Evolutionary conservation across 306 rosid genomes (phyloP), one percentile per base, ranked within the genome.

Genomic region (Betula pendula): DNA sequence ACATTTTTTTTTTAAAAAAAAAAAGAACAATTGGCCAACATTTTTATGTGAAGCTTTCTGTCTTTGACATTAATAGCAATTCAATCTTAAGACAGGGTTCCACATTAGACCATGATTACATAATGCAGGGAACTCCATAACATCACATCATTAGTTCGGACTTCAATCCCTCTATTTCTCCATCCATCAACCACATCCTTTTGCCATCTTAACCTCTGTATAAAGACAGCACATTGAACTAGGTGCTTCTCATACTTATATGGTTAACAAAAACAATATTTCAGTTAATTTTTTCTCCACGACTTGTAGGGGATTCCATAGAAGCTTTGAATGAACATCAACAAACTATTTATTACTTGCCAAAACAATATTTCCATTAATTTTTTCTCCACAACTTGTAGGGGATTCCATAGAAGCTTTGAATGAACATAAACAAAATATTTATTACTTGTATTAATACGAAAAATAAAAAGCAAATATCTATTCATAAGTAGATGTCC

Each of bases 1-100:
- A 72, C 70, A 48, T n/a, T n/a, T n/a, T n/a, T n/a, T n/a, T n/a
- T n/a, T n/a, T 63, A 78, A 77, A 58, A 51, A 75, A 33, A 33
- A 19, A 10, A 56, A 20, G 68, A 15, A 55, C 29, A 65, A 14
- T 1, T 31, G 70, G n/a, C 14, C 8, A 38, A 10, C 70, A 48
- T 69, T 47, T 65, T 60, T 22, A 75, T 29, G 51, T 42, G 31
- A 42, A 68, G 53, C 35, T 63, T 52, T 62, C 47, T 73, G 55
- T 68, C 65, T 44, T 56, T 15, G 29, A 43, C 16, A 68, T 11
- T 44, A 65, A 70, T 31, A 72, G 67, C 48, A 80, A 56, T 51
- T 68, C 66, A 76, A 76, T 72, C 40, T 62, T 68, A 47, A 76
- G 48, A 76, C 76, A 55, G 27, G 63, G 20, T 55, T 20, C 31